A percentile compares a stretch with the other conserved stretches of the same genome.
Conservation (phyloP, 352 stramenopile genomes). For the Phytophthora cajani region DNA sequence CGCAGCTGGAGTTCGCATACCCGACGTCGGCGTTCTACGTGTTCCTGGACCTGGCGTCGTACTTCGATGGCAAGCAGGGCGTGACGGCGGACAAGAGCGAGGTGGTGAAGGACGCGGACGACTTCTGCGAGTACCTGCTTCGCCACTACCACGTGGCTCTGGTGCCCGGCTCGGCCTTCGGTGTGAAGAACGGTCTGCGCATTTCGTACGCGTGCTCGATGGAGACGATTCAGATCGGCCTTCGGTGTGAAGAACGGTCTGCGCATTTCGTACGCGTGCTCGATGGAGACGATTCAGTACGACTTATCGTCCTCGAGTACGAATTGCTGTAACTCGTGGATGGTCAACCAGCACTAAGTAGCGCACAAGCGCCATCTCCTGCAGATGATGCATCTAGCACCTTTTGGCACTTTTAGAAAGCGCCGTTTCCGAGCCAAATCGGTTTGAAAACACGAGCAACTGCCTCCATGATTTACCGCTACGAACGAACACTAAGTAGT, state of each 20-base stretch:
- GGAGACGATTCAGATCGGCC: conserved; percentile 85
- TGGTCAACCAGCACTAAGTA: too few relatives aligned
- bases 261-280: conserved; percentile 97
- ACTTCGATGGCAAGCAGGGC: conserved; percentile 73
- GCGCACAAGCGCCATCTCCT: too few relatives aligned
- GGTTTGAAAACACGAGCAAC: too few relatives aligned
- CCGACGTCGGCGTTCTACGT: conserved; percentile 97
- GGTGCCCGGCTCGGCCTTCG: conserved; percentile 96
- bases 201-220: conserved; percentile 98
- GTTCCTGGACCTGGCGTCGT: conserved; percentile 90
- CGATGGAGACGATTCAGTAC: conserved; percentile 78
- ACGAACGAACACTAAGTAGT: too few relatives aligned
- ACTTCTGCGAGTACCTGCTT: conserved; percentile 94
- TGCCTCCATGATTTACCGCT: too few relatives aligned
- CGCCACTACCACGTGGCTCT: conserved; percentile 93
- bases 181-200: conserved; percentile 91
- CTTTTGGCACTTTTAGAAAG: too few relatives aligned
- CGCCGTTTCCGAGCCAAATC: too few relatives aligned
- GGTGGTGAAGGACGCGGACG: conserved; percentile 59
- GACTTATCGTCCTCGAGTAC: too few relatives aligned
- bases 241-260: conserved; percentile 95
- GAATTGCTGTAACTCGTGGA: too few relatives aligned
- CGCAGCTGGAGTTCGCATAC: conserved; percentile 82
- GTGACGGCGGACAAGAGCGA: conserved; percentile 47
- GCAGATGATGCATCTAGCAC: too few relatives aligned